Base-by-base conservation (phyloP, 768 basidiomycete genomes). In the Lactarius psammicola region DNA sequence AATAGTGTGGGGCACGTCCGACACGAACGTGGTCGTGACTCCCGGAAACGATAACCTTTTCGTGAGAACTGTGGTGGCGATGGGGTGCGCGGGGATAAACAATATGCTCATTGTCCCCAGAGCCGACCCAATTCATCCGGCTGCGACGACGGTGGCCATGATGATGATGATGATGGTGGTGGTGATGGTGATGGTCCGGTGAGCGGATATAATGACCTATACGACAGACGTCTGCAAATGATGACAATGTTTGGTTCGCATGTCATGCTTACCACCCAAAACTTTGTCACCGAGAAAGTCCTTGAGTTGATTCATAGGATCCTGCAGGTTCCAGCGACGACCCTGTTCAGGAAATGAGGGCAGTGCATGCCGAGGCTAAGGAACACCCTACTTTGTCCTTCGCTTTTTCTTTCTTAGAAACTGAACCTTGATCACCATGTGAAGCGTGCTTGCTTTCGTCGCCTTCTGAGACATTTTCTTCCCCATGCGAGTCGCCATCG, bases 231-330 rank as follows among this genome's bases (percentile, higher is more conserved):
- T 33, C 44, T 62, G 20, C 51, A 62, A 53, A 49, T n/a, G 34
- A 49, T 59, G 30, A 31, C 23, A 26, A 44, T 9, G 20, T 55
- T 34, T 40, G 18, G 15, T 20, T 28, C 15, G 23, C 26, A 60
- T 28, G 23, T 17, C 1, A 28, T 66, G 30, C 57, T 63, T 30
- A 56, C 58, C 59, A n/a, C 46, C 44, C 20, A 23, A 23, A 23
- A 49, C 59, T 42, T 63, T 54, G 56, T 65, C 62, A 15, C 69
- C 66, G 13, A 74, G 60, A 8, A 71, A n/a, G 31, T 59, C 42
- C 49, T 64, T 64, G 58, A 70, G 31, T 62, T 70, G n/a, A 38
- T 69, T 15, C 10, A 74, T 23, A 4, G 73, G 71, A 55, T 68
- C 40, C 20, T 63, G 23, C 3, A 69, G 54, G 56, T 70, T 59